Evolutionary conservation across 805 yeast species (phyloP).

Genomic region (Spencermartinsiella europaea): DNA sequence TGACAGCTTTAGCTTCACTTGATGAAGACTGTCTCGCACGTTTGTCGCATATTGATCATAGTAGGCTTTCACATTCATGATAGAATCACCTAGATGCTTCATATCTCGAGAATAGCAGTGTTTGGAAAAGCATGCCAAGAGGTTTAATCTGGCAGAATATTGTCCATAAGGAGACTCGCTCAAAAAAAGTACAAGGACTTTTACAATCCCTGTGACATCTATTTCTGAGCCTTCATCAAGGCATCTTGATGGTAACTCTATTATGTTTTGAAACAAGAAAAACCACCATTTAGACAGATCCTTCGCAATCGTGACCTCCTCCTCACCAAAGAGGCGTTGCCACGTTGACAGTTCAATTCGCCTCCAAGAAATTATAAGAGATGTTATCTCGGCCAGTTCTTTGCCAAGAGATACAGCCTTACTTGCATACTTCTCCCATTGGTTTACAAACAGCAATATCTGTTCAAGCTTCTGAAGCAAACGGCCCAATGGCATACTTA

Average conservation of each 20-base stretch:
- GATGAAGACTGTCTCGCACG: slow-evolving; percentile 42
- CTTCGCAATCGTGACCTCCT: slow-evolving; percentile 50
- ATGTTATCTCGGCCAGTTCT: slow-evolving; percentile 54
- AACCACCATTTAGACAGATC: slow-evolving; percentile 85
- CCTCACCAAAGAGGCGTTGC: slow-evolving; percentile 59
- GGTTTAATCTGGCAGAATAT: slow-evolving; percentile 49
- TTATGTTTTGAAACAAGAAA: slow-evolving; percentile 72
- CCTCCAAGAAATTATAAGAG: slow-evolving; percentile 85
- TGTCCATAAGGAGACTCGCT: slow-evolving; percentile 78
- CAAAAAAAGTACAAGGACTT: slow-evolving; percentile 69
- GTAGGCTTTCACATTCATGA: slow-evolving; percentile 55
- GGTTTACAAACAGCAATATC: slow-evolving; percentile 71
- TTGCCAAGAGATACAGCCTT: slow-evolving; percentile 59
- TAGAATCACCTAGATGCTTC: slow-evolving; percentile 34
- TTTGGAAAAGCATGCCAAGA: slow-evolving; percentile 58
- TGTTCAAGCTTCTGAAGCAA: slow-evolving; percentile 80
- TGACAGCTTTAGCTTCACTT: slow-evolving; percentile 51
- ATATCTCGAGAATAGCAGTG: slow-evolving; percentile 42
- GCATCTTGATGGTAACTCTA: slow-evolving; percentile 23
- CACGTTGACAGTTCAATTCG: slow-evolving; percentile 79
- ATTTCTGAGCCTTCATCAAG: slow-evolving; percentile 33
- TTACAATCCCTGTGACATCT: slow-evolving; percentile 36
- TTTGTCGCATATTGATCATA: slow-evolving; percentile 59
- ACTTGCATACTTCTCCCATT: slow-evolving; percentile 93
- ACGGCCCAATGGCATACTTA: slow-evolving; percentile 68